Evolutionary conservation across 192 early-diverging fungal genomes (phyloP).

Genomic region (Mortierella alpina): DNA sequence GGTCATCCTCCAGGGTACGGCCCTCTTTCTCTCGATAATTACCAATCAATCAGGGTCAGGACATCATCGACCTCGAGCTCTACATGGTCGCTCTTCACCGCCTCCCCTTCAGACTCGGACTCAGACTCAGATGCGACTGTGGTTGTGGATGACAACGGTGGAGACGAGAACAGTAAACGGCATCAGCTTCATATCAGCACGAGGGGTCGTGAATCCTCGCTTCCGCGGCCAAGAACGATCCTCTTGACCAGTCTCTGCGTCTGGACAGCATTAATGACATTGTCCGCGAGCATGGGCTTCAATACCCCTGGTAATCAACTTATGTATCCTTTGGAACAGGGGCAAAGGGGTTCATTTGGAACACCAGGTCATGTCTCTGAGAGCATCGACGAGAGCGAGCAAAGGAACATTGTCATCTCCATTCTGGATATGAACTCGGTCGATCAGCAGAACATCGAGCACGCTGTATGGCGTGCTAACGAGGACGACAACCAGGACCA

Average conservation of each 20-base stretch:
- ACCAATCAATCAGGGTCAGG: not conserved
- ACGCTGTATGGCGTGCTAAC: not conserved
- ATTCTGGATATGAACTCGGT: too few species aligned
- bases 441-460: not conserved
- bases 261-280: conserved; percentile 38
- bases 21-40: conserved; percentile 8
- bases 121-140: not conserved
- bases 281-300: conserved; percentile 29
- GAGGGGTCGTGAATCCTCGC: not conserved
- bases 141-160: not conserved
- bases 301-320: conserved; percentile 10
- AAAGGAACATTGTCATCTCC: too few species aligned
- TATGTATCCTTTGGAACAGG: not conserved
- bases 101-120: not conserved
- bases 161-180: not conserved
- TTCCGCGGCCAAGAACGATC: conserved; percentile 30
- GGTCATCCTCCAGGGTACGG: conserved; percentile 20
- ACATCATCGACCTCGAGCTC: not conserved
- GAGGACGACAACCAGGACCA: not conserved
- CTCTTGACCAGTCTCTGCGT: conserved; percentile 28
- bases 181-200: not conserved
- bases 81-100: not conserved
- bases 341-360: too few species aligned
- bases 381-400: too few species aligned
- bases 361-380: too few species aligned